Conservation (phyloP, 345 rosid genomes). For the Salix viminalis region DNA sequence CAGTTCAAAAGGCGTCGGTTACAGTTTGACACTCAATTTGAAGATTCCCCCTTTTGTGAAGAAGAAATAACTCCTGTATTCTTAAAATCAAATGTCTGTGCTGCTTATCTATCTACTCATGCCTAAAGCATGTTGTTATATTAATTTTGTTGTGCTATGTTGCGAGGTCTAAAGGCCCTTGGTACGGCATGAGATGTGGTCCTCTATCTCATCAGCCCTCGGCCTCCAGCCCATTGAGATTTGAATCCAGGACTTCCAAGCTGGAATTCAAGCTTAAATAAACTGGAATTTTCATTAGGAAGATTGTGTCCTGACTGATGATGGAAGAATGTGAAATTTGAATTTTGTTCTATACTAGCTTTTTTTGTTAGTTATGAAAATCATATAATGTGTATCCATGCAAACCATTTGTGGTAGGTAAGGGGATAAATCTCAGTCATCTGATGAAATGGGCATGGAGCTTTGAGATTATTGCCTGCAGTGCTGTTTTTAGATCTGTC, state of each 20-base stretch:
- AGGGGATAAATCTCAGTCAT: neutral
- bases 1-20: conserved; percentile 88
- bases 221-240: neutral
- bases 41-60: conserved; percentile 47
- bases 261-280: neutral
- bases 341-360: neutral
- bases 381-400: neutral
- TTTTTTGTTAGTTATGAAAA: neutral
- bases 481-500: neutral
- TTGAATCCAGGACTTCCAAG: neutral
- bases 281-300: neutral
- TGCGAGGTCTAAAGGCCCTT: neutral
- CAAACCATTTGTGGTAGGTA: neutral
- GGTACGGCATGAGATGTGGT: neutral
- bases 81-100: conserved; percentile 64
- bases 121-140: neutral
- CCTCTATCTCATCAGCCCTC: neutral
- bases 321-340: neutral
- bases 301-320: neutral
- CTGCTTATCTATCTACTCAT: neutral
- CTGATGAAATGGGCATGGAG: neutral
- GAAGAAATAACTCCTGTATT: conserved; percentile 62
- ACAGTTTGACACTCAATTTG: conserved; percentile 57
- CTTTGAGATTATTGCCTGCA: neutral
- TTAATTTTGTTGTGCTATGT: neutral